Evolutionary conservation across 73 alveolate genomes (phyloP), one percentile per base, ranked within the genome.

Genomic region (Symbiodinium natans): DNA sequence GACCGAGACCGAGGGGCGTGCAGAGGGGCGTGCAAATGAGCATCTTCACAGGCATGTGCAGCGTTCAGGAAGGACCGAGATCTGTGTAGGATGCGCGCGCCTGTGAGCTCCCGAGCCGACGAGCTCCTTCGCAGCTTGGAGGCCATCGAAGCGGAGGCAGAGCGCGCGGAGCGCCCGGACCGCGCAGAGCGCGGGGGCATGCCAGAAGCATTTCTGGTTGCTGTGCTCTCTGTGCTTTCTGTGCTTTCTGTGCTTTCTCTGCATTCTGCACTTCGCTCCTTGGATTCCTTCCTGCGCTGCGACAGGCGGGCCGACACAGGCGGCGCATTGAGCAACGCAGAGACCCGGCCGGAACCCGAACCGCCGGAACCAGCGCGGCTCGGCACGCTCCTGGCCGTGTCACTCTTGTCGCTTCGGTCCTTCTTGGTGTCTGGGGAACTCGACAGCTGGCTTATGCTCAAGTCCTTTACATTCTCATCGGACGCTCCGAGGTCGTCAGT

Each of bases 351-450:
- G 36, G 80, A 63, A 36, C 80, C 80, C 15, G 80, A 63, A 52
- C 71, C 71, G 4, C 71, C 71, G 71, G 71, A 52, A 7, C 71
- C 71, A 52, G 71, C 71, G 15, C 80, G 80, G 33, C 80, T 63
- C 80, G 80, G 80, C 36, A 36, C 80, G 80, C 80, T 63, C 38
- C 80, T 31, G 80, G 80, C 80, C 4, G 80, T 63, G 80, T 63
- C 80, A n/a, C 80, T 63, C 27, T 36, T 23, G 6, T 46, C 59
- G 36, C 36, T 63, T 23, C 38, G 17, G 40, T 63, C 80, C 40
- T 63, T 63, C 80, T 63, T 63, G 59, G 59, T 46, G 80, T 63
- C 80, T n/a, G 80, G 80, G 36, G 80, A 63, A 25, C 80, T 63
- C 38, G 80, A 63, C 11, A 36, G 19, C 80, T 63, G 80, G 27